Percentiles rank a stretch among this genome's conserved stretches.
Evolutionary conservation across 2,329 filamentous ascomycete genomes (phyloP).

Genomic region (Hortaea werneckii): DNA sequence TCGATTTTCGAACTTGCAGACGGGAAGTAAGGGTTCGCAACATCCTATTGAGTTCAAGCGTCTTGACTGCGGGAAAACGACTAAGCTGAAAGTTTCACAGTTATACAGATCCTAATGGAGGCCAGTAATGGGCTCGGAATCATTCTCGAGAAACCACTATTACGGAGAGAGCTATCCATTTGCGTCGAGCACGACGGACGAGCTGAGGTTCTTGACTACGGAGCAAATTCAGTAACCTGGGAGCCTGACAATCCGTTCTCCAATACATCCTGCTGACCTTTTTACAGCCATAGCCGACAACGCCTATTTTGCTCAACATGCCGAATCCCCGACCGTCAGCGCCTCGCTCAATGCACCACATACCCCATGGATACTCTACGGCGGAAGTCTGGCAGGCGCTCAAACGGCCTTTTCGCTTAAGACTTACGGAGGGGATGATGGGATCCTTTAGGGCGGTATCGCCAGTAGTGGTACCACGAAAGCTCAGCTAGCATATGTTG

Average conservation of each 20-base stretch:
- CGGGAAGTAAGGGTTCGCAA: conserved; percentile 42
- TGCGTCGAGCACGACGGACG: conserved; percentile 39
- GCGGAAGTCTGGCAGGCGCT: conserved; percentile 35
- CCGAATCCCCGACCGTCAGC: conserved; percentile 32
- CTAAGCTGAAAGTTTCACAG: conserved; percentile 1
- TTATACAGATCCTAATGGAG: conserved; percentile 44
- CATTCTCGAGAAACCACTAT: conserved; percentile 44
- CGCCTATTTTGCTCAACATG: conserved; percentile 42
- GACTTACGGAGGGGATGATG: conserved; percentile 48
- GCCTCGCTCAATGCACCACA: conserved; percentile 32
- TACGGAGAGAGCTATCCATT: conserved; percentile 43
- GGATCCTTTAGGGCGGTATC: conserved; percentile 67
- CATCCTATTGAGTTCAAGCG: not conserved
- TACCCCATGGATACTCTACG: conserved; percentile 39
- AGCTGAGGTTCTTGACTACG: conserved; percentile 40
- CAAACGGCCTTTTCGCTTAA: conserved; percentile 39
- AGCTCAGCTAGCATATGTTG: conserved; percentile 61
- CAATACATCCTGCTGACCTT: not conserved
- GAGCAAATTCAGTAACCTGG: conserved; percentile 32
- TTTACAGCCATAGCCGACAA: conserved; percentile 37
- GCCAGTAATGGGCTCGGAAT: conserved; percentile 45
- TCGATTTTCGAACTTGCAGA: conserved; percentile 59
- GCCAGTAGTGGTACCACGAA: conserved; percentile 69
- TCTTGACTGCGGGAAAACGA: no score
- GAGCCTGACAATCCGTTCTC: not conserved